phyloP scores from a whole-genome alignment of 192 early-diverging fungal genomes.

The Backusella sp. region DNA sequence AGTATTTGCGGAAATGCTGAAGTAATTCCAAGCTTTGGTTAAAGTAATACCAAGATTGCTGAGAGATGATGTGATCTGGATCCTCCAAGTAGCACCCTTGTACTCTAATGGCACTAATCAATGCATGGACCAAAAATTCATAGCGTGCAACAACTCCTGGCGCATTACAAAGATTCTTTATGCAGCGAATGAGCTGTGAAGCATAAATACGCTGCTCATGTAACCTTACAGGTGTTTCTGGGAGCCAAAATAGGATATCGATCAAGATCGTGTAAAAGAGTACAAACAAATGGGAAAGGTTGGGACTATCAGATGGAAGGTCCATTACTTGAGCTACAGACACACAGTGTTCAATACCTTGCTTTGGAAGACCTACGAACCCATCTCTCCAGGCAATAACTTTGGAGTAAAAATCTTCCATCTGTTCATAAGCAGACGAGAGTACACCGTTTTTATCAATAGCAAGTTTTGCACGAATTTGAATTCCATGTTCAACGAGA shows the following conservation, averaged over 20 bases:
- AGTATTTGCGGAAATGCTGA: neutral
- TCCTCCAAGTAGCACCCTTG: neutral
- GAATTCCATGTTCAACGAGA: neutral
- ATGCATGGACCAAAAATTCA: conserved; percentile 3
- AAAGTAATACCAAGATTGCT: neutral
- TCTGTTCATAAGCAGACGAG: neutral
- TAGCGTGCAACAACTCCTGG: neutral
- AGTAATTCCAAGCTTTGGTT: neutral
- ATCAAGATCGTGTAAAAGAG: neutral
- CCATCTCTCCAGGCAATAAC: neutral
- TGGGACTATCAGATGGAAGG: neutral
- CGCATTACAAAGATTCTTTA: neutral
- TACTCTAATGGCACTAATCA: neutral
- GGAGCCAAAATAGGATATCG: neutral
- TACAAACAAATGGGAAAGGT: neutral
- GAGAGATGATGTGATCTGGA: neutral
- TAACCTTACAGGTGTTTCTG: neutral
- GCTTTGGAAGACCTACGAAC: neutral
- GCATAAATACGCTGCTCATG: neutral
- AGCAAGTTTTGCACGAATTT: neutral
- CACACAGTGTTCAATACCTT: neutral
- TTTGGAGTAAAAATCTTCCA: neutral
- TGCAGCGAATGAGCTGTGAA: neutral
- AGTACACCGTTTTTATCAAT: neutral
- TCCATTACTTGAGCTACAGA: neutral